Percentiles rank a stretch among this genome's conserved stretches.
Conservation (phyloP, 78 protist genomes). For the Polysphondylium violaceum region DNA sequence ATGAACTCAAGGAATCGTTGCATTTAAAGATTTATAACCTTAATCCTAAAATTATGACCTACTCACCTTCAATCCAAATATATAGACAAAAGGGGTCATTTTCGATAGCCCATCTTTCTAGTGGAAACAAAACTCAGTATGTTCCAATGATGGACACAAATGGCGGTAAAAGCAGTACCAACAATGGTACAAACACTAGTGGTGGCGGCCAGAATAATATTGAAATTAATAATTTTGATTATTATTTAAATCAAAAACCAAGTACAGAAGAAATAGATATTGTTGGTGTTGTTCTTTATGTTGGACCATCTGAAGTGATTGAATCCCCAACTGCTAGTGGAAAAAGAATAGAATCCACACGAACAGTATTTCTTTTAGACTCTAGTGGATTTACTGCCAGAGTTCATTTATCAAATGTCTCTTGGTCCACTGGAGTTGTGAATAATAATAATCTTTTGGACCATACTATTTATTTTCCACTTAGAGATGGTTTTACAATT, state of each 20-base stretch:
- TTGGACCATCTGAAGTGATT: neutral
- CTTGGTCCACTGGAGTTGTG: neutral
- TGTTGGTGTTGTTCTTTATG: neutral
- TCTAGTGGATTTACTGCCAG: slow-evolving; percentile 24
- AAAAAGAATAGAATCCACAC: neutral
- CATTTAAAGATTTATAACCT: slow-evolving; percentile 1
- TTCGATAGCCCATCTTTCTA: neutral
- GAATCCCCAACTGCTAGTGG: slow-evolving; percentile 13
- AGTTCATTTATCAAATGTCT: neutral
- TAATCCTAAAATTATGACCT: slow-evolving; percentile 15
- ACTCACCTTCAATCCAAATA: neutral
- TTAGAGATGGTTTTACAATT: slow-evolving; percentile 9
- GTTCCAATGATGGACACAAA: neutral
- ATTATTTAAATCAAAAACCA: neutral
- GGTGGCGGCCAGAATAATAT: neutral
- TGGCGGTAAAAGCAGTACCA: neutral
- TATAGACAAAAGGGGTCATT: slow-evolving; percentile 8
- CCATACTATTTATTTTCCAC: slow-evolving; percentile 1
- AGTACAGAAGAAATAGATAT: slow-evolving; percentile 12
- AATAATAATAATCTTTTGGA: neutral
- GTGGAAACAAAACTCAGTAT: neutral
- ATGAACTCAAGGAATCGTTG: slow-evolving; percentile 21
- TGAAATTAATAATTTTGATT: neutral
- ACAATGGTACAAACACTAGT: neutral
- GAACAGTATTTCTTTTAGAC: neutral